Evolutionary conservation across 176 grass and related monocot species (phyloP).

Genomic region (Avena eriantha): DNA sequence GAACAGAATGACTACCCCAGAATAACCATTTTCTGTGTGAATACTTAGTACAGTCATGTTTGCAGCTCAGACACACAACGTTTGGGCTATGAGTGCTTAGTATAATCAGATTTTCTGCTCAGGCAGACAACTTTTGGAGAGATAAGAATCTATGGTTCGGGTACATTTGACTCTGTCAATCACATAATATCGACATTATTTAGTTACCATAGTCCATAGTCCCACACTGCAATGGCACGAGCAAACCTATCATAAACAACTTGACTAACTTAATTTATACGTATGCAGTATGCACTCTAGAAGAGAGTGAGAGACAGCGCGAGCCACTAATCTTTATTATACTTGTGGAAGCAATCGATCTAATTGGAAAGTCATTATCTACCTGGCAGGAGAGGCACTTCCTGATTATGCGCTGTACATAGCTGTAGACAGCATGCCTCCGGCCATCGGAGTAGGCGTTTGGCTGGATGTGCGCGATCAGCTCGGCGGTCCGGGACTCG

Average conservation of each 20-base stretch:
- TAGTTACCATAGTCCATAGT: too few species aligned
- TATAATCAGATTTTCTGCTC: not conserved
- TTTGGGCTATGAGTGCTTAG: not conserved
- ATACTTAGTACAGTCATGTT: conserved; percentile 2
- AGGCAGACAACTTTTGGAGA: not conserved
- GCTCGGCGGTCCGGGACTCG: conserved; percentile 65
- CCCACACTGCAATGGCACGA: not conserved
- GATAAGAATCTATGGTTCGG: not conserved
- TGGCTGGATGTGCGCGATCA: conserved; percentile 83
- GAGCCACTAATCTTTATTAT: not conserved
- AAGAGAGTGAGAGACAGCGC: not conserved
- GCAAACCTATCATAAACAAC: conserved; percentile 19
- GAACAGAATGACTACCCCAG: not conserved
- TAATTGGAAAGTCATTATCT: not conserved
- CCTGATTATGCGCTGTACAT: conserved; percentile 74
- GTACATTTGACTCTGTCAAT: not conserved
- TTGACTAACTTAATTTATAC: not conserved
- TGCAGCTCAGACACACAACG: not conserved
- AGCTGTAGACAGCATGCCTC: conserved; percentile 69
- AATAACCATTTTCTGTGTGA: not conserved
- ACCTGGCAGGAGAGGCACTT: conserved; percentile 83
- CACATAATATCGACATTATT: not conserved
- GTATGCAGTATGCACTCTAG: not conserved
- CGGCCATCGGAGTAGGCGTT: conserved; percentile 69
- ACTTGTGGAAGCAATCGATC: not conserved